Evolutionary conservation across 306 rosid species (phyloP).

Genomic region (Oxytropis ochrocephala): DNA sequence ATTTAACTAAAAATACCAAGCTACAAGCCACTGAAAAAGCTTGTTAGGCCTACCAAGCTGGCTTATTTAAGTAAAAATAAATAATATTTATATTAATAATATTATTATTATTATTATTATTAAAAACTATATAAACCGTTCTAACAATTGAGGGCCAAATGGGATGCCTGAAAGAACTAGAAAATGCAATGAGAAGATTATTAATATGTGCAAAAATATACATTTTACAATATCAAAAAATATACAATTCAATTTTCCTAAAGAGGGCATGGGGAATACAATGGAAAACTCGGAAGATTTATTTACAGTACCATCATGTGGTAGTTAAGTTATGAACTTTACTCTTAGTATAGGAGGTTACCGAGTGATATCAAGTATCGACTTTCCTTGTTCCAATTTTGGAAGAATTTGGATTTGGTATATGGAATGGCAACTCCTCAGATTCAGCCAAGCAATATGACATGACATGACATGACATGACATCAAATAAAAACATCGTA

Average conservation of each 20-base stretch:
- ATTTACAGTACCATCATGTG: constrained; percentile 28
- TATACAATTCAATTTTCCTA: constrained; percentile 28
- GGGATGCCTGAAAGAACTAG: not conserved
- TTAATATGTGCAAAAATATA: constrained; percentile 20
- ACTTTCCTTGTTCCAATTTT: not conserved
- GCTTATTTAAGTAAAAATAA: too few species aligned
- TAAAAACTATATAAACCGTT: too few species aligned
- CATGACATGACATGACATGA: not conserved
- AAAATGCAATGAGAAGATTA: constrained; percentile 4
- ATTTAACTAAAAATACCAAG: too few species aligned
- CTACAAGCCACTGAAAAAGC: too few species aligned
- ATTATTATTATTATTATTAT: too few species aligned
- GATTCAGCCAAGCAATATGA: not conserved
- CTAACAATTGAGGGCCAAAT: not conserved
- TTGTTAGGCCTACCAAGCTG: too few species aligned
- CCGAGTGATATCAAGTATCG: not conserved
- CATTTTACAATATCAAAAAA: constrained; percentile 21
- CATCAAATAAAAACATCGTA: not conserved
- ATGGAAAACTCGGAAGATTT: constrained; percentile 19
- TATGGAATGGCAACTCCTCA: not conserved
- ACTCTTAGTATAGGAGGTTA: not conserved
- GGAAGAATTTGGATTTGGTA: not conserved
- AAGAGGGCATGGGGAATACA: constrained; percentile 11
- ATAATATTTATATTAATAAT: too few species aligned
- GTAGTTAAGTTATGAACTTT: not conserved